These are phyloP conservation scores for Pseudogymnoascus sp. DNA, from an alignment of 2,329 filamentous ascomycete genomes.

Conservation along the genomic window DNA sequence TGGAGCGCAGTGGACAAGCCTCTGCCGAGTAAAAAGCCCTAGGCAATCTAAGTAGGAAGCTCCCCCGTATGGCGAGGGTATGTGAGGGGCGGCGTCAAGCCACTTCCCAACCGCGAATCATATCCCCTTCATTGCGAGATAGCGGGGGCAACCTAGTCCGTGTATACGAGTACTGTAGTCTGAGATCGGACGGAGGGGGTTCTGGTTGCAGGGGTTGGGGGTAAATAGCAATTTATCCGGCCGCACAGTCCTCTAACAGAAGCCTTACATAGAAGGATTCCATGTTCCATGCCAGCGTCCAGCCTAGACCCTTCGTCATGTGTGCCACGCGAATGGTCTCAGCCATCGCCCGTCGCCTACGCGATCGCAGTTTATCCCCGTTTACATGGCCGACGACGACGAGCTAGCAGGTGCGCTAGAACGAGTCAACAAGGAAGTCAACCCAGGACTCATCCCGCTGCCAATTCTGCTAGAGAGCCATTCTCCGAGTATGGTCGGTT, in stretches of 20 bases:
- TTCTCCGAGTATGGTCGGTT: background rate
- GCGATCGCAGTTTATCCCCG: background rate
- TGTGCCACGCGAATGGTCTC: constrained; percentile 1
- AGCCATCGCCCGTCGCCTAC: background rate
- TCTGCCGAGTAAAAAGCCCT: constrained; percentile 2
- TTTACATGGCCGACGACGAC: background rate
- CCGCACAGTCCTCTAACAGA: constrained; percentile 2
- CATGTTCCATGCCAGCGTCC: background rate
- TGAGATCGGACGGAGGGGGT: constrained; percentile 4
- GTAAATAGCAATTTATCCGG: background rate
- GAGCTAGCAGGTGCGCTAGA: background rate
- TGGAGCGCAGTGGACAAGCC: constrained; percentile 1
- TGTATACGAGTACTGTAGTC: background rate
- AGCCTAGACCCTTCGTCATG: background rate
- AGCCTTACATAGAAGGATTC: constrained; percentile 3
- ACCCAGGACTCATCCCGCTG: background rate
- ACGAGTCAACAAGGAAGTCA: background rate
- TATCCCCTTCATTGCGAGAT: background rate
- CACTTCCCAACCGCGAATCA: background rate
- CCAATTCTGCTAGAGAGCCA: background rate
- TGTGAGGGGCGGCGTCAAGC: background rate
- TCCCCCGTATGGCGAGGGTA: background rate
- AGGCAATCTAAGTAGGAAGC: background rate
- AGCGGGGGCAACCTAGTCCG: background rate
- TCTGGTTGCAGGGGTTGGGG: background rate